phyloP scores from a whole-genome alignment of 148 eudicot species.

The Fagopyrum tataricum region DNA sequence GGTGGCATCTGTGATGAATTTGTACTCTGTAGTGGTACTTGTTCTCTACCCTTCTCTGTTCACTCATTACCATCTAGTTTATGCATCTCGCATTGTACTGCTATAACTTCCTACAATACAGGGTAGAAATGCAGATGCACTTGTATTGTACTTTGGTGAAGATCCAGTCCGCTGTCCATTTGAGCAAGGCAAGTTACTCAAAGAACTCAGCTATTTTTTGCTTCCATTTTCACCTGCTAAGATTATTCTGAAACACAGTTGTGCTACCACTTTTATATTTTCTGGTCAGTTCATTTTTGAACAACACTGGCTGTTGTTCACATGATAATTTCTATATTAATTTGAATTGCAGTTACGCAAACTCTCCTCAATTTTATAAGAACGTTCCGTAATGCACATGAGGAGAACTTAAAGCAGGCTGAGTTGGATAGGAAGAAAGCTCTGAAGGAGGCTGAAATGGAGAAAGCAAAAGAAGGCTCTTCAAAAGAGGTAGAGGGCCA shows the following conservation, averaged over 20 bases:
- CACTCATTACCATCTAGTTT: conserved; percentile 19
- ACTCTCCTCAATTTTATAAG: conserved; percentile 80
- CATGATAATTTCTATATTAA: not conserved
- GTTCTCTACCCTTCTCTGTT: conserved; percentile 15
- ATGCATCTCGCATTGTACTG: not conserved
- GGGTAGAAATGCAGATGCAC: conserved; percentile 96
- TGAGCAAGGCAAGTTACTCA: conserved; percentile 64
- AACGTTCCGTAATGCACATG: conserved; percentile 76
- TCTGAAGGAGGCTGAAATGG: conserved; percentile 68
- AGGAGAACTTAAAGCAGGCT: conserved; percentile 79
- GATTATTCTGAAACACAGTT: not conserved
- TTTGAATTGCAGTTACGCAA: conserved; percentile 53
- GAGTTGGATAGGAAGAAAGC: conserved; percentile 84
- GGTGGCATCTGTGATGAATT: conserved; percentile 53
- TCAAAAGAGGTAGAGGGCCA: conserved; percentile 18
- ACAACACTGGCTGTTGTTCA: not conserved
- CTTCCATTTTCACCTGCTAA: not conserved
- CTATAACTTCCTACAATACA: conserved; percentile 23
- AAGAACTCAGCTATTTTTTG: not conserved
- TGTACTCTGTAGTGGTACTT: conserved; percentile 72
- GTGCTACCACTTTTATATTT: no score
- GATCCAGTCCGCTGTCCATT: conserved; percentile 89
- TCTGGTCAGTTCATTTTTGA: not conserved
- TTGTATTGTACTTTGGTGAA: conserved; percentile 88
- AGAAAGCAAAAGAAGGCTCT: conserved; percentile 49